phyloP scores from a whole-genome alignment of 2,329 filamentous ascomycete species.

The Fusarium chlamydosporum region DNA sequence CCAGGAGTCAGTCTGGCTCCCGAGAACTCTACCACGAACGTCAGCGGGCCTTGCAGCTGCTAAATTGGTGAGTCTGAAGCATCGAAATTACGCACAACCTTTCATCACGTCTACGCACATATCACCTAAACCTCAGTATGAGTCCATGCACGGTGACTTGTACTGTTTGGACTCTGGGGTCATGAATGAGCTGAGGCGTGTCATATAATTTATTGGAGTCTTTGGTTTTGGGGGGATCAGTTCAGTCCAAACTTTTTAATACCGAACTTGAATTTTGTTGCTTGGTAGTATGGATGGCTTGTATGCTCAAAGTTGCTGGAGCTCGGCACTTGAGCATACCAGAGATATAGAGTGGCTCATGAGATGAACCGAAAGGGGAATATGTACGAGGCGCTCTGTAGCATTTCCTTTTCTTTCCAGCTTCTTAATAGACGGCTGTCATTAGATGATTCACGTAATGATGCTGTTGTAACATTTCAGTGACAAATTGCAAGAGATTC shows the following conservation, averaged over 20 bases:
- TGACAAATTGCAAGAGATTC: background rate
- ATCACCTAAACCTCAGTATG: slow-evolving; percentile 46
- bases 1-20: slow-evolving; percentile 70
- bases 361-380: slow-evolving; percentile 40
- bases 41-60: slow-evolving; percentile 69
- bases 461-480: background rate
- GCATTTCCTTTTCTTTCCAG: slow-evolving; percentile 46
- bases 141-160: slow-evolving; percentile 49
- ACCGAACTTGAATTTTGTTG: slow-evolving; percentile 53
- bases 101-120: slow-evolving; percentile 42
- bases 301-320: slow-evolving; percentile 36
- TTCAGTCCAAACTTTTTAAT: slow-evolving; percentile 56
- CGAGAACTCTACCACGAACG: slow-evolving; percentile 71
- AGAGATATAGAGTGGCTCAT: slow-evolving; percentile 44
- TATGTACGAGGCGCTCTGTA: slow-evolving; percentile 50
- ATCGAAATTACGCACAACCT: slow-evolving; percentile 42
- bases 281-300: slow-evolving; percentile 43
- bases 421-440: slow-evolving; percentile 52
- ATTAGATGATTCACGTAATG: slow-evolving; percentile 31
- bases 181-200: slow-evolving; percentile 50
- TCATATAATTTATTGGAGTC: slow-evolving; percentile 60
- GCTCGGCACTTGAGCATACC: slow-evolving; percentile 40
- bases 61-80: slow-evolving; percentile 54
- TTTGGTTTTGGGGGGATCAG: slow-evolving; percentile 58
- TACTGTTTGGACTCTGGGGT: slow-evolving; percentile 48